Percentiles rank a stretch among this genome's conserved stretches.
Evolutionary conservation across 768 basidiomycete genomes (phyloP).

Genomic region (Calocybe gangraenosa): DNA sequence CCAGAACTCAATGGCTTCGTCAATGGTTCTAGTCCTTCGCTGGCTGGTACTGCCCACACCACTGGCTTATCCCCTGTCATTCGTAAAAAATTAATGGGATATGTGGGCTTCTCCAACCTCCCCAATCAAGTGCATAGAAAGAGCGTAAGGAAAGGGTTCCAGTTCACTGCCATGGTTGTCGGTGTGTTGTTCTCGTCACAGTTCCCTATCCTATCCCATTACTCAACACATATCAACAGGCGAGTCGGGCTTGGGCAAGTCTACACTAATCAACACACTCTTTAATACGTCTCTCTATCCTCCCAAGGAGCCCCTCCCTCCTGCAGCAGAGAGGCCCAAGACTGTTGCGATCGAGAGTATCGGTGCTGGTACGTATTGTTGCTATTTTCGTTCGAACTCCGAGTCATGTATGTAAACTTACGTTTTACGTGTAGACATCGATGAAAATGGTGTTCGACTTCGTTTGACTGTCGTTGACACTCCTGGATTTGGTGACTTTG

Average conservation of each 20-base stretch:
- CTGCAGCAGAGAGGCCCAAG: slow-evolving; percentile 81
- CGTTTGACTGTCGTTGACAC: slow-evolving; percentile 99
- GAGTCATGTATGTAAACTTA: slow-evolving; percentile 20
- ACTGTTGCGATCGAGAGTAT: slow-evolving; percentile 99
- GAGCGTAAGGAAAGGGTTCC: slow-evolving; percentile 97
- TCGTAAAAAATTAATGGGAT: slow-evolving; percentile 93
- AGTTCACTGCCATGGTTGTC: slow-evolving; percentile 99
- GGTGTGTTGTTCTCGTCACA: slow-evolving; percentile 41
- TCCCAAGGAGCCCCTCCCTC: slow-evolving; percentile 78
- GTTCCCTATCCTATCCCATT: slow-evolving; percentile 19
- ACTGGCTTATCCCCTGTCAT: slow-evolving; percentile 42
- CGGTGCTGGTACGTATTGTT: slow-evolving; percentile 73
- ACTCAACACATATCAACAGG: slow-evolving; percentile 41
- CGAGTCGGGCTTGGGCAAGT: slow-evolving; percentile 98
- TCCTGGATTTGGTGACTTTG: slow-evolving; percentile 98
- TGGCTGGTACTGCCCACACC: slow-evolving; percentile 34
- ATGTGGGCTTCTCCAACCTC: slow-evolving; percentile 95
- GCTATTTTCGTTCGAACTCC: slow-evolving; percentile 13
- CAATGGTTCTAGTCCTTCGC: slow-evolving; percentile 64
- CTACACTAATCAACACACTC: slow-evolving; percentile 96
- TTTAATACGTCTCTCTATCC: slow-evolving; percentile 97
- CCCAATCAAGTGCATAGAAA: slow-evolving; percentile 99
- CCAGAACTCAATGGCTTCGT: slow-evolving; percentile 48
- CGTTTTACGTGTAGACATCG: slow-evolving; percentile 71
- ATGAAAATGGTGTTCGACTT: slow-evolving; percentile 95